Conservation (phyloP, 139 green algal genomes). For the Closterium sp. region DNA sequence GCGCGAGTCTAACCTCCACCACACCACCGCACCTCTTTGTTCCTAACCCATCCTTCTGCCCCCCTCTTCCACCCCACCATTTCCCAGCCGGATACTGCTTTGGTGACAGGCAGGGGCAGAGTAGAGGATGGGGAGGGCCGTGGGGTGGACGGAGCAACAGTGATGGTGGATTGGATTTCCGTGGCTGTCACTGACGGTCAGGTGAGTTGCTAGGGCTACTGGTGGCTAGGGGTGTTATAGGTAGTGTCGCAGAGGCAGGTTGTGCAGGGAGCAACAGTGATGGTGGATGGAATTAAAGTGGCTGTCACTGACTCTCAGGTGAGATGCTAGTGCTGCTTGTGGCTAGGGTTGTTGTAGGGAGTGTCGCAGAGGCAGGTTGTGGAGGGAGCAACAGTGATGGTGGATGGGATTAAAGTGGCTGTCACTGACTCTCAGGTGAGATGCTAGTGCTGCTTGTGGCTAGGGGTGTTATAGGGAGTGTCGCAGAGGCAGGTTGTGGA, state of each 20-base stretch:
- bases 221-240: no score
- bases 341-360: no score
- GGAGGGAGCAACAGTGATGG: not conserved
- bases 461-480: no score
- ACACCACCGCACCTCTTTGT: no score
- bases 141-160: not conserved
- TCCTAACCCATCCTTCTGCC: no score
- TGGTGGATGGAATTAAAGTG: not conserved
- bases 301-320: not conserved
- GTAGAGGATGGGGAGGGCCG: not conserved
- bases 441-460: not conserved
- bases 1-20: no score
- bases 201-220: not conserved
- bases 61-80: no score
- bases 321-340: not conserved
- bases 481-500: not conserved
- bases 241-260: no score
- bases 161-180: not conserved
- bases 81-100: not conserved
- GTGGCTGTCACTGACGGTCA: not conserved
- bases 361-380: not conserved
- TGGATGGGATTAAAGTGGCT: not conserved
- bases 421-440: not conserved
- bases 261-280: not conserved
- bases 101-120: not conserved